Percentiles rank a stretch among this genome's conserved stretches.
Conservation (phyloP, 192 early-diverging fungal genomes). For the Gaertneriomyces semiglobifer region DNA sequence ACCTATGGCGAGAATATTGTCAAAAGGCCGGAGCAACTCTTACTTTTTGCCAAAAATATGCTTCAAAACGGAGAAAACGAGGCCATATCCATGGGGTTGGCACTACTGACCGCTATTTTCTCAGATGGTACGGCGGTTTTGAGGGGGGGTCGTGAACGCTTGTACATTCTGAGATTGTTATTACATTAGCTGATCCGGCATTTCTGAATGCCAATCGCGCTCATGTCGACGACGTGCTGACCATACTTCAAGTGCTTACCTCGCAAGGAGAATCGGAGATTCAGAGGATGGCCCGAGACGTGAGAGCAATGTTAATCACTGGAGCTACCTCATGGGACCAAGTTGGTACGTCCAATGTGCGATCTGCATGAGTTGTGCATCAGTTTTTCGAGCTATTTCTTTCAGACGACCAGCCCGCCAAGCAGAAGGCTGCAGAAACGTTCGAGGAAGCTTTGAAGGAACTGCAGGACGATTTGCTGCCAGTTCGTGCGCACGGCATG, state of each 20-base stretch:
- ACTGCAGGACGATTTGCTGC: constrained; percentile 71
- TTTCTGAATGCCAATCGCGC: constrained; percentile 4
- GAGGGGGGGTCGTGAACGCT: too few species aligned
- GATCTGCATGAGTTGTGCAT: background rate
- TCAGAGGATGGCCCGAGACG: constrained; percentile 25
- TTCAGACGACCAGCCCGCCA: background rate
- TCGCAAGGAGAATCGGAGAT: constrained; percentile 29
- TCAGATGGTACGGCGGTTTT: constrained; percentile 4
- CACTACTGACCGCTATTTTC: constrained; percentile 18
- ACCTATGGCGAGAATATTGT: constrained; percentile 71
- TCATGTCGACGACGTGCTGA: constrained; percentile 29
- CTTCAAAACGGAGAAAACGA: constrained; percentile 27
- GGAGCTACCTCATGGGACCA: background rate
- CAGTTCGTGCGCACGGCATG: constrained; percentile 85
- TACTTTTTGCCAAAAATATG: constrained; percentile 40
- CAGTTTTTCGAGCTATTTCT: background rate
- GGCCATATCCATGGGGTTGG: constrained; percentile 15
- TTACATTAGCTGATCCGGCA: background rate
- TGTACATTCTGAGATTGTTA: too few species aligned
- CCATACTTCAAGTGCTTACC: constrained; percentile 36
- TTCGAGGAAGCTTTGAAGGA: constrained; percentile 77
- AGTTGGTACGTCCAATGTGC: background rate
- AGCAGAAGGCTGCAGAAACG: constrained; percentile 42
- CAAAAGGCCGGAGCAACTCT: constrained; percentile 69
- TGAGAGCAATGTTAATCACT: constrained; percentile 32